These are phyloP conservation scores for Starmera pachycereana DNA, from an alignment of 805 yeast species.

Conservation along the genomic window DNA sequence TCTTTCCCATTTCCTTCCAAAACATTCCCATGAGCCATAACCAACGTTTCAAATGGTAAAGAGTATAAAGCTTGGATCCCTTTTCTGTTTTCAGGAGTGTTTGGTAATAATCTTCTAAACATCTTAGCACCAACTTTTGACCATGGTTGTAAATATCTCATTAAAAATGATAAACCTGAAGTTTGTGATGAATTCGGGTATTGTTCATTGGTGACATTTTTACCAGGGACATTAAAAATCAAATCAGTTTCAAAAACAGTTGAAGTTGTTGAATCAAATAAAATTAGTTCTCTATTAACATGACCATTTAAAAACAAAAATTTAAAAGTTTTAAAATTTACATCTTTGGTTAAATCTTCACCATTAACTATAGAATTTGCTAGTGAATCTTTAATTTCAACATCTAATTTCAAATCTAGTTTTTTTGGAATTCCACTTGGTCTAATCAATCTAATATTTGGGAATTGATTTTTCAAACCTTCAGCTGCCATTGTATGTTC, in stretches of 20 bases:
- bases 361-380: slow-evolving; percentile 27
- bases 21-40: slow-evolving; percentile 52
- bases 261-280: slow-evolving; percentile 36
- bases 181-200: slow-evolving; percentile 31
- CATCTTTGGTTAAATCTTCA: slow-evolving; percentile 26
- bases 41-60: slow-evolving; percentile 40
- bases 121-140: slow-evolving; percentile 26
- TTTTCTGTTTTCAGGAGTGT: slow-evolving; percentile 5
- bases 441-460: slow-evolving; percentile 43
- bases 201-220: slow-evolving; percentile 43
- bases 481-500: slow-evolving; percentile 58
- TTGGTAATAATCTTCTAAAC: slow-evolving; percentile 15
- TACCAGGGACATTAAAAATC: slow-evolving; percentile 44
- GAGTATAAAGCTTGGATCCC: slow-evolving; percentile 11
- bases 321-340: slow-evolving; percentile 31
- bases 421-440: slow-evolving; percentile 29
- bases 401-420: slow-evolving; percentile 28
- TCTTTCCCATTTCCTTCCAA: slow-evolving; percentile 30
- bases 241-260: slow-evolving; percentile 51
- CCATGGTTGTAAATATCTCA: slow-evolving; percentile 31
- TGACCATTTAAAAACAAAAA: slow-evolving; percentile 49
- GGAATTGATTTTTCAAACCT: slow-evolving; percentile 39
- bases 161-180: slow-evolving; percentile 30
- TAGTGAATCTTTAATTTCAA: slow-evolving; percentile 21
- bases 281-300: slow-evolving; percentile 47